These are phyloP conservation scores for Auxenochlorella protothecoides DNA, from an alignment of 139 green algal species.

Conservation along the genomic window DNA sequence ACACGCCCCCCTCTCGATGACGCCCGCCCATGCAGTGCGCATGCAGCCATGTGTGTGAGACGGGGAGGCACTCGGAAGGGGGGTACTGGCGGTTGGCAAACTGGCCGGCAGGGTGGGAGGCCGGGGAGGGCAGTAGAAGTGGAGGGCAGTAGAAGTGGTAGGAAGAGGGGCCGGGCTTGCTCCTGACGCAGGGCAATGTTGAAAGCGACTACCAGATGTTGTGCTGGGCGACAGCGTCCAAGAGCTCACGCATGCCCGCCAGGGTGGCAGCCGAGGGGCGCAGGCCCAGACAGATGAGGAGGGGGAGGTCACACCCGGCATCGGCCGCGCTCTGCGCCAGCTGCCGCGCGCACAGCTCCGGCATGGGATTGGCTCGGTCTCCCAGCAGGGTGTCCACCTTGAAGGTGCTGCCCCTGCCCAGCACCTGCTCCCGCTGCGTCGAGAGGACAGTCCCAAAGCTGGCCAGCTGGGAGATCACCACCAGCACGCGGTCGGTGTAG, in stretches of 20 bases:
- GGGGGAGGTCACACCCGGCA: conserved; percentile 9
- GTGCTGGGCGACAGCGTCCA: not conserved
- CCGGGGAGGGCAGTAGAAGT: too few relatives aligned
- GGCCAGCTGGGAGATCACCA: conserved; percentile 24
- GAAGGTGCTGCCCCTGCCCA: conserved; percentile 18
- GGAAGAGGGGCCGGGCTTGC: too few relatives aligned
- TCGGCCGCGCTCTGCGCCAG: conserved; percentile 19
- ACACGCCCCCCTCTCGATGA: not conserved
- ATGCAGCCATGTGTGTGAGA: not conserved
- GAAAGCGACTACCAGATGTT: too few relatives aligned
- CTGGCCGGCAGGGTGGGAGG: too few relatives aligned
- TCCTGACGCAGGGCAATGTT: too few relatives aligned
- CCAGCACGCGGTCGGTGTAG: conserved; percentile 28
- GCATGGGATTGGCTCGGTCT: conserved; percentile 13
- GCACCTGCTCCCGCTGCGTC: conserved; percentile 13
- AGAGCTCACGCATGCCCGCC: not conserved
- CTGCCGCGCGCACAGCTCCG: conserved; percentile 18
- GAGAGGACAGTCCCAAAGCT: conserved; percentile 30
- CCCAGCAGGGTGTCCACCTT: conserved; percentile 22
- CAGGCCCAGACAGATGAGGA: conserved; percentile 27
- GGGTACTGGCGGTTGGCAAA: too few relatives aligned
- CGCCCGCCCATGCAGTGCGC: not conserved
- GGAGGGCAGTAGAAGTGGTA: too few relatives aligned
- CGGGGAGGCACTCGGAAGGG: not conserved
- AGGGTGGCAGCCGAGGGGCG: not conserved